These are phyloP conservation scores for Pseudonitzschia pungens DNA, from an alignment of 108 stramenopile genomes.

Conservation along the genomic window DNA sequence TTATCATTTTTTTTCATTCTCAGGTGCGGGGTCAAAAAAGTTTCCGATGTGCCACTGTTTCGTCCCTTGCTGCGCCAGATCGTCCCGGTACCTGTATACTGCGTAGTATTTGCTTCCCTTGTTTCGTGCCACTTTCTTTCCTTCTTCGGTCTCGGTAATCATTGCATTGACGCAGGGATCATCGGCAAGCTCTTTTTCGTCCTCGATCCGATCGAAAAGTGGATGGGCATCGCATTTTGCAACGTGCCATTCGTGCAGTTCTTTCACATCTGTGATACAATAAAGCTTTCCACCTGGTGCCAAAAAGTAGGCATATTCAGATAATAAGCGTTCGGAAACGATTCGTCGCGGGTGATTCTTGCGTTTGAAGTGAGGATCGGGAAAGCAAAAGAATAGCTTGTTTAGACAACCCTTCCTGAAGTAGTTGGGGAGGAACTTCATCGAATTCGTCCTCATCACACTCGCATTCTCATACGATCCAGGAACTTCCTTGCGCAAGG, in stretches of 20 bases:
- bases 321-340: conserved; percentile 74
- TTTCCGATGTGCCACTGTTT: not conserved
- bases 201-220: conserved; percentile 59
- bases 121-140: conserved; percentile 90
- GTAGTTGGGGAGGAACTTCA: conserved; percentile 84
- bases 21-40: conserved; percentile 4
- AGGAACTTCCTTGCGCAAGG: conserved; percentile 73
- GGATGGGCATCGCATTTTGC: conserved; percentile 84
- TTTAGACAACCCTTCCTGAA: conserved; percentile 56
- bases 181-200: conserved; percentile 55
- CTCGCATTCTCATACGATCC: conserved; percentile 83
- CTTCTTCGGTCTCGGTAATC: conserved; percentile 93
- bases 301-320: conserved; percentile 93
- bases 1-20: not conserved
- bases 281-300: conserved; percentile 79
- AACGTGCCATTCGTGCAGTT: conserved; percentile 96
- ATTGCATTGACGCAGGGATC: conserved; percentile 91
- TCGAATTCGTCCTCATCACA: conserved; percentile 90
- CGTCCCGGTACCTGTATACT: conserved; percentile 52
- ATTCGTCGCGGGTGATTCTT: conserved; percentile 96
- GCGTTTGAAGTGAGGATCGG: conserved; percentile 98
- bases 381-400: conserved; percentile 96
- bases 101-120: conserved; percentile 75
- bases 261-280: conserved; percentile 95
- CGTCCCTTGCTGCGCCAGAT: not conserved